Evolutionary conservation across 345 rosid species (phyloP), one percentile per base, ranked within the genome.

Genomic region (Gossypium mustelinum): DNA sequence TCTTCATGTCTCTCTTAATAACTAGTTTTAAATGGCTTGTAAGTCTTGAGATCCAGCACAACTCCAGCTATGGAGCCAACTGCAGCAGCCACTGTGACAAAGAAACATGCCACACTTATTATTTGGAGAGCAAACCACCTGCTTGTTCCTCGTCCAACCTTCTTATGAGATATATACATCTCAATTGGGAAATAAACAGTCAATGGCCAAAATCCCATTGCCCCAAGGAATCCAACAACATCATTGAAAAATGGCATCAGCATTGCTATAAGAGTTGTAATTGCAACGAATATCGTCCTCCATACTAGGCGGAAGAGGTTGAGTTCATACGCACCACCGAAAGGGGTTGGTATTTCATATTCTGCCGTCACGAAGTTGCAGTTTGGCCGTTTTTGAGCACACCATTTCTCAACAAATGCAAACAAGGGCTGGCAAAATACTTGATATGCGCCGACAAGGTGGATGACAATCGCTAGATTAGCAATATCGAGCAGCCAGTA

Each of bases 401-500:
- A 68, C 86, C 86, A 81, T 82, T 85, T 88, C 68, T 88, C 90
- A 2, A 86, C 75, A 70, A 88, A 88, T 22, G 92, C 92, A 70
- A 88, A 86, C 67, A 88, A 47, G 6, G 90, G 90, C 77, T 88
- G 92, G 86, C 90, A 86, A 63, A 58, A 83, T 14, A 86, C 93
- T 84, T 89, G 94, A 74, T 88, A 90, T 51, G 88, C 94, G 29
- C 94, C 92, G 41, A 89, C 84, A 34, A 91, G 92, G 79, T 93
- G 98, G 77, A 93, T 79, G 22, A 91, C 87, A 43, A 93, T 88
- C 14, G 93, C 90, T 11, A 78, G 82, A 45, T 91, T 91, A 34
- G 92, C 97, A 9, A 91, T 86, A 80, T 89, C 92, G 0, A 91
- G 76, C 0, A 87, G 89, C 98, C 97, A 93, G 66, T 83, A 90